Evolutionary conservation across 495 filamentous ascomycete genomes (phyloP).

Genomic region (Tricharina praecox): DNA sequence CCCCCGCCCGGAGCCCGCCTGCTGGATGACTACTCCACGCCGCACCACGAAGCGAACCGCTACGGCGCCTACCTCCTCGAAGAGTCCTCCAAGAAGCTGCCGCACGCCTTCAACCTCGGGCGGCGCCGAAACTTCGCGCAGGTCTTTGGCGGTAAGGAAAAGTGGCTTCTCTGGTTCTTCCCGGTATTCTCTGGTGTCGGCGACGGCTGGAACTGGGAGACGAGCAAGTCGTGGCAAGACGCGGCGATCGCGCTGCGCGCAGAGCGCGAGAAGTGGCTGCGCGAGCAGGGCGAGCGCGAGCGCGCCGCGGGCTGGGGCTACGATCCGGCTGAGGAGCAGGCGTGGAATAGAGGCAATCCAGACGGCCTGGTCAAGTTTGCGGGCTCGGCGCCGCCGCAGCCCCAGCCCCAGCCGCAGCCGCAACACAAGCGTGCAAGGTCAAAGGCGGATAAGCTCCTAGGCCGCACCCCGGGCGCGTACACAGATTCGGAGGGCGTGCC

Average conservation of each 20-base stretch:
- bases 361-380: constrained; percentile 18
- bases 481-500: constrained; percentile 24
- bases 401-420: too few species aligned
- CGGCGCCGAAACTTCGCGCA: constrained; percentile 60
- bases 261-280: constrained; percentile 34
- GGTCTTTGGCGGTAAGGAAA: constrained; percentile 51
- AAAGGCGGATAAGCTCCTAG: constrained; percentile 29
- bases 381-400: too few species aligned
- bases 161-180: constrained; percentile 53
- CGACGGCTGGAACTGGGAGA: constrained; percentile 93
- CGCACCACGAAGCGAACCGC: constrained; percentile 48
- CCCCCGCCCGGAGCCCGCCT: constrained; percentile 34
- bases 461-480: constrained; percentile 25
- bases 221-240: constrained; percentile 52
- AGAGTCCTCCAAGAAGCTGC: constrained; percentile 65
- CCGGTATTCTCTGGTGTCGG: constrained; percentile 70
- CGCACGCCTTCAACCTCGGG: constrained; percentile 84
- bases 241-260: constrained; percentile 43
- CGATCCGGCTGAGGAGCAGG: constrained; percentile 3
- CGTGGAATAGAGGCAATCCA: constrained; percentile 18
- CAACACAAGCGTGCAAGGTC: constrained; percentile 9
- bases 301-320: constrained; percentile 38
- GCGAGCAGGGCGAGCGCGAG: constrained; percentile 41
- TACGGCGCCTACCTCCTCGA: constrained; percentile 85
- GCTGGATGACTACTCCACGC: constrained; percentile 35